Percentiles rank a stretch among this genome's conserved stretches.
Evolutionary conservation across 2,329 filamentous ascomycete species (phyloP).

Genomic region (Cercospora zeina): DNA sequence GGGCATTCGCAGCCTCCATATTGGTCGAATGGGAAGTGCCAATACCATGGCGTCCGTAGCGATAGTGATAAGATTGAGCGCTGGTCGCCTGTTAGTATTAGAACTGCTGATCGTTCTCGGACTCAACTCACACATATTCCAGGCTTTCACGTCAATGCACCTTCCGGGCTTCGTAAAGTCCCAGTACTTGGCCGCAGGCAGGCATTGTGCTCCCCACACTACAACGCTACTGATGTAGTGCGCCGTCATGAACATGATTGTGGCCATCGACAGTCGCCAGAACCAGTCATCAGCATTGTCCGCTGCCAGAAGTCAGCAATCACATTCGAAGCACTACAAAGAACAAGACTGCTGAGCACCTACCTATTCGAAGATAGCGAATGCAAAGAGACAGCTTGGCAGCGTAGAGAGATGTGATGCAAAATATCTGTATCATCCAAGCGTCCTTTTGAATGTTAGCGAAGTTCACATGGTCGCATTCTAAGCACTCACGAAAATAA

Average conservation of each 20-base stretch:
- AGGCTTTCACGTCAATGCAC: not conserved
- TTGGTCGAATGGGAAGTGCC: not conserved
- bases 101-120: too few relatives aligned
- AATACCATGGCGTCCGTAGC: constrained; percentile 9
- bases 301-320: constrained; percentile 1
- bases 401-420: not conserved
- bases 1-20: constrained; percentile 11
- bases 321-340: not conserved
- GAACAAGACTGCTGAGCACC: not conserved
- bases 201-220: constrained; percentile 2
- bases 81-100: not conserved
- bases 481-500: constrained; percentile 3
- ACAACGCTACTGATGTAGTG: constrained; percentile 4
- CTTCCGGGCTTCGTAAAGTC: not conserved
- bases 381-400: constrained; percentile 10
- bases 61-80: not conserved
- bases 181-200: constrained; percentile 2
- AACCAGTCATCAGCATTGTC: constrained; percentile 3
- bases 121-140: constrained; percentile 1
- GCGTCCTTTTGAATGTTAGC: constrained; percentile 3
- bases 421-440: not conserved
- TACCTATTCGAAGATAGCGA: constrained; percentile 16
- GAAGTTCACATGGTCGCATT: too few relatives aligned
- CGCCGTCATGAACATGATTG: not conserved
- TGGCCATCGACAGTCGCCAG: constrained; percentile 10